Evolutionary conservation across 805 yeast genomes (phyloP).

Genomic region (Zygosaccharomyces lentus): DNA sequence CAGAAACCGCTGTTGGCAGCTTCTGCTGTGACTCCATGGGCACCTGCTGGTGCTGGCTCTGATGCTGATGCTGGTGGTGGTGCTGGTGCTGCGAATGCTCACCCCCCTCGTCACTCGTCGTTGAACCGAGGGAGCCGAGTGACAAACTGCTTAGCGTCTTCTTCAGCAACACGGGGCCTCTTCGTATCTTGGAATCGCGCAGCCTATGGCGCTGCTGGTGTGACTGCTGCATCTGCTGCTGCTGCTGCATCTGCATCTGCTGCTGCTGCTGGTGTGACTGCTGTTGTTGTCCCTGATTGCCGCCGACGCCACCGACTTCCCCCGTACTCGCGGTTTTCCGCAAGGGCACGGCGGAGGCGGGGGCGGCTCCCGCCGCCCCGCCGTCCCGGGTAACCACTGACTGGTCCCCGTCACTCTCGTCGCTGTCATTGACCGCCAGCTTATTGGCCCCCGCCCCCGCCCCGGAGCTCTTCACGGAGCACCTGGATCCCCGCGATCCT

Average conservation of each 20-base stretch:
- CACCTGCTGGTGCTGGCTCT: background rate
- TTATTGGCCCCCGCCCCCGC: background rate
- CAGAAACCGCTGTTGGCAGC: background rate
- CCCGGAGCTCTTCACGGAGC: background rate
- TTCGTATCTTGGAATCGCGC: constrained; percentile 12
- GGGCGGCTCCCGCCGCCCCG: background rate
- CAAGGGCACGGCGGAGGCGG: background rate
- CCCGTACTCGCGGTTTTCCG: constrained; percentile 1
- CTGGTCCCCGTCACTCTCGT: background rate
- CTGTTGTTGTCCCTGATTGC: constrained; percentile 1
- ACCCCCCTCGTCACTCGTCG: constrained; percentile 1
- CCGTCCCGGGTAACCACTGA: constrained; percentile 2
- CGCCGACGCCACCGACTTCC: constrained; percentile 5
- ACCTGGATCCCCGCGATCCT: background rate
- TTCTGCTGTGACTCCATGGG: background rate
- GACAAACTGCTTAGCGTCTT: constrained; percentile 28
- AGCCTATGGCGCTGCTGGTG: background rate
- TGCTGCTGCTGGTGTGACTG: constrained; percentile 1
- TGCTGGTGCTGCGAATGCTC: background rate
- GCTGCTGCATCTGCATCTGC: background rate
- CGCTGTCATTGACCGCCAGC: background rate
- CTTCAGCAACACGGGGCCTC: constrained; percentile 15
- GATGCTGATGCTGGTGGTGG: constrained; percentile 1
- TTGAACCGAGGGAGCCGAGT: constrained; percentile 8
- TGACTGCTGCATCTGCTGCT: background rate